A percentile compares a stretch with the other conserved stretches of the same genome.
Evolutionary conservation across 2,329 filamentous ascomycete species (phyloP).

Genomic region (Fusarium praegraminearum): DNA sequence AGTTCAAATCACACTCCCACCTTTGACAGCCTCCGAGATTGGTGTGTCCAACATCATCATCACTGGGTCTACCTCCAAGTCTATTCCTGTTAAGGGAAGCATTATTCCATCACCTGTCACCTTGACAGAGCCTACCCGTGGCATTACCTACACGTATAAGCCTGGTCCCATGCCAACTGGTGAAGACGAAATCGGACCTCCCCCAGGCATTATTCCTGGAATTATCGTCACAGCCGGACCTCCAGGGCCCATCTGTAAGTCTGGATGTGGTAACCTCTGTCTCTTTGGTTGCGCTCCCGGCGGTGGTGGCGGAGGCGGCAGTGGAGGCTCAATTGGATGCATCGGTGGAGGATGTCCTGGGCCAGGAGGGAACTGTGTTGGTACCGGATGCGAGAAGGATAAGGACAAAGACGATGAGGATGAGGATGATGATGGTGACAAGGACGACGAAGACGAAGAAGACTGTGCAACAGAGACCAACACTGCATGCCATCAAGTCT

Average conservation of each 20-base stretch:
- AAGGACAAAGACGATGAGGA: neutral
- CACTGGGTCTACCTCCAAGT: slow-evolving; percentile 11
- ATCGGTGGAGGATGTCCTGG: neutral
- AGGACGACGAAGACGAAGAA: neutral
- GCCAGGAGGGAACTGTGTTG: neutral
- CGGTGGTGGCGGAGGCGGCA: neutral
- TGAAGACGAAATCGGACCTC: neutral
- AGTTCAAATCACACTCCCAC: slow-evolving; percentile 19
- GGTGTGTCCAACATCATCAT: slow-evolving; percentile 24
- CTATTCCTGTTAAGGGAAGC: slow-evolving; percentile 11
- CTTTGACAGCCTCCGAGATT: slow-evolving; percentile 19
- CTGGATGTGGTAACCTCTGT: neutral
- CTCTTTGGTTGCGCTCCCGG: neutral
- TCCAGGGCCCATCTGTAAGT: neutral
- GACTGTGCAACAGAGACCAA: neutral
- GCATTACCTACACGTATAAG: neutral
- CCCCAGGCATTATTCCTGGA: neutral
- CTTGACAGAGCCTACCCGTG: neutral
- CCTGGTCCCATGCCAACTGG: neutral
- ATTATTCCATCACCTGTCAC: neutral
- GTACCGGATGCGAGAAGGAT: neutral
- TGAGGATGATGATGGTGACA: neutral
- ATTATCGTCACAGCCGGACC: neutral
- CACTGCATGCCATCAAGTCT: neutral
- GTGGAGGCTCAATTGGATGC: neutral